Conservation (phyloP, 805 yeast genomes). For the Millerozyma miso region DNA sequence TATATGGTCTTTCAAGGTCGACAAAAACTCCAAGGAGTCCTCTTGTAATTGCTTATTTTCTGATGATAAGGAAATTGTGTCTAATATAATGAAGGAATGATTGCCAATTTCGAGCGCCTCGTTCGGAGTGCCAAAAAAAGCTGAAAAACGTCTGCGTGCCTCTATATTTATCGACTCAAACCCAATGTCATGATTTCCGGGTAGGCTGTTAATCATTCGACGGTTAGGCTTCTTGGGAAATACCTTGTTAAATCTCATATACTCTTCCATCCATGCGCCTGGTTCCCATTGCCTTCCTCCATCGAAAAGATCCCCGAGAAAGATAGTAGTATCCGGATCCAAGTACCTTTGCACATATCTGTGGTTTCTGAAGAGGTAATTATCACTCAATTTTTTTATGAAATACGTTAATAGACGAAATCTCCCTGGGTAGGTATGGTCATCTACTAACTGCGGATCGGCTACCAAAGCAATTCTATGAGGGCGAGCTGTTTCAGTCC, state of each 20-base stretch:
- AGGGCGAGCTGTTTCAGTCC: constrained; percentile 38
- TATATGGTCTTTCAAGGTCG: constrained; percentile 20
- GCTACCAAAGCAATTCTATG: constrained; percentile 64
- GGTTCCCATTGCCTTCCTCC: constrained; percentile 88
- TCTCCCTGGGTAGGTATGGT: constrained; percentile 77
- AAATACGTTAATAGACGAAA: constrained; percentile 46
- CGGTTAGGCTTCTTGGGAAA: constrained; percentile 55
- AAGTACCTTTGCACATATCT: constrained; percentile 51
- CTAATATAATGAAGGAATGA: constrained; percentile 71
- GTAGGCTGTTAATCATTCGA: constrained; percentile 39
- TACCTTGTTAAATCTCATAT: constrained; percentile 58
- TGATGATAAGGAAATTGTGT: constrained; percentile 78
- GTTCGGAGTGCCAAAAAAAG: constrained; percentile 71
- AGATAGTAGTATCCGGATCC: constrained; percentile 72
- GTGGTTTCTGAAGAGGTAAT: constrained; percentile 76
- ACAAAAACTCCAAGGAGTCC: constrained; percentile 55
- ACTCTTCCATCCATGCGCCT: constrained; percentile 65
- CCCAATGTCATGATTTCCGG: constrained; percentile 98
- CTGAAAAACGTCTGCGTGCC: constrained; percentile 59
- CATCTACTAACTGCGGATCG: constrained; percentile 93
- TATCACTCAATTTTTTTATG: constrained; percentile 65
- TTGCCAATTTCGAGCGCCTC: constrained; percentile 55
- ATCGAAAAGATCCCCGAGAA: constrained; percentile 89
- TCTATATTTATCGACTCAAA: constrained; percentile 67
- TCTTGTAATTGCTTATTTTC: constrained; percentile 33